These are phyloP conservation scores for Aspergillus flavus DNA, from an alignment of 2,329 filamentous ascomycete genomes.

Conservation along the genomic window DNA sequence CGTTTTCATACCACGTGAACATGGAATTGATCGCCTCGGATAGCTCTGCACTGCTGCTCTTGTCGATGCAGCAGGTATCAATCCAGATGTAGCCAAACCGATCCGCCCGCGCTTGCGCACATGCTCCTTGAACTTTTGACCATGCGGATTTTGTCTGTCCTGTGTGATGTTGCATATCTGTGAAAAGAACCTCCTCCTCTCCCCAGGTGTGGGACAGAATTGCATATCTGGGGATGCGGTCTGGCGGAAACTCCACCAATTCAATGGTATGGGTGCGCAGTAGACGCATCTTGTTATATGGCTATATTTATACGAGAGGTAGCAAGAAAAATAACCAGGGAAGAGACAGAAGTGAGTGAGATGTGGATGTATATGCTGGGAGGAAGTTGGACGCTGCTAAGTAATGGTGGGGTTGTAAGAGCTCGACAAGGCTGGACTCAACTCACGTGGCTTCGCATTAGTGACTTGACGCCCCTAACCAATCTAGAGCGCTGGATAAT, in stretches of 20 bases:
- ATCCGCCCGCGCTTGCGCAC: neutral
- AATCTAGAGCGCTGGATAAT: no score
- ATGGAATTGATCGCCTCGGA: neutral
- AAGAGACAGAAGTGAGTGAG: neutral
- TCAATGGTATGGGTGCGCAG: neutral
- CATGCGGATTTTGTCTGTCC: neutral
- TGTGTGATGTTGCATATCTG: neutral
- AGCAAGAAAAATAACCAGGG: no score
- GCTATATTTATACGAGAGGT: no score
- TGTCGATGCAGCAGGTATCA: neutral
- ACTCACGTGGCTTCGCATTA: neutral
- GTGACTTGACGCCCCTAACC: no score
- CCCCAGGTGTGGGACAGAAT: neutral
- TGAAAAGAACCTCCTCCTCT: neutral
- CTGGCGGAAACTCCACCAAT: neutral
- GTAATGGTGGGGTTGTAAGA: neutral
- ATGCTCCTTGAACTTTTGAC: neutral
- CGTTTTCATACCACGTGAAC: neutral
- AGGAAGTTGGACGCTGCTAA: neutral
- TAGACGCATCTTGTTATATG: constrained; percentile 11
- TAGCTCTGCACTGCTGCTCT: neutral
- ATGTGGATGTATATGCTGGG: neutral
- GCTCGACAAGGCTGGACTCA: neutral
- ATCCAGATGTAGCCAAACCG: neutral
- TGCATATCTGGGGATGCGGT: neutral